phyloP scores from a whole-genome alignment of 2,329 filamentous ascomycete species.

The Microdochium paspali region DNA sequence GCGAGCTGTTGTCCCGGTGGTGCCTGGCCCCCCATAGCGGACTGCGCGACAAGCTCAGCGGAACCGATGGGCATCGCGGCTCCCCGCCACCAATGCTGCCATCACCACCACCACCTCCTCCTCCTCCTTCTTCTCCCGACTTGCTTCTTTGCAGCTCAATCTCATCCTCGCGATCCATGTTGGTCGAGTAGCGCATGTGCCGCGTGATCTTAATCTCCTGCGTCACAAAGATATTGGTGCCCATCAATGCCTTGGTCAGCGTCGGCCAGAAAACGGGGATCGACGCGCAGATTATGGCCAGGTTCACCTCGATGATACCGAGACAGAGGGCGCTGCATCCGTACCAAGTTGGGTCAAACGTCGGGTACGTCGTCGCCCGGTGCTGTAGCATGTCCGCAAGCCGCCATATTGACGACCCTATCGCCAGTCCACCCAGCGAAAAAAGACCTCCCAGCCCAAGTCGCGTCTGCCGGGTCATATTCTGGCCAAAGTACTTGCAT shows the following conservation, averaged over 20 bases:
- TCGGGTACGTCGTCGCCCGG: conserved; percentile 20
- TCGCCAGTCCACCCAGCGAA: conserved; percentile 19
- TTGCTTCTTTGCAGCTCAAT: conserved; percentile 2
- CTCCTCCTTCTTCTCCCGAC: neutral
- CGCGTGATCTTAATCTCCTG: conserved; percentile 20
- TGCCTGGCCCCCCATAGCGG: too few relatives aligned
- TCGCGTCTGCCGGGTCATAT: conserved; percentile 16
- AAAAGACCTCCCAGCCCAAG: conserved; percentile 18
- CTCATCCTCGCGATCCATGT: conserved; percentile 3
- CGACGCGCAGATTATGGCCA: conserved; percentile 20
- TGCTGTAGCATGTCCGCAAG: conserved; percentile 17
- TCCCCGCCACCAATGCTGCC: neutral
- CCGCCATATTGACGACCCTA: conserved; percentile 19
- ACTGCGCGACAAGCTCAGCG: too few relatives aligned
- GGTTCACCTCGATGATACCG: conserved; percentile 22
- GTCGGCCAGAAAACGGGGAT: conserved; percentile 23
- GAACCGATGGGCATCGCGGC: too few relatives aligned
- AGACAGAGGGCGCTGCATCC: conserved; percentile 20
- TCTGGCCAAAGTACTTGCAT: conserved; percentile 7
- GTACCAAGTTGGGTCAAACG: conserved; percentile 25
- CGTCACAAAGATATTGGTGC: conserved; percentile 24
- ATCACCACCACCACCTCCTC: neutral
- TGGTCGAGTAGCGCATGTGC: conserved; percentile 5
- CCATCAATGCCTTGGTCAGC: conserved; percentile 13
- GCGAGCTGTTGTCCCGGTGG: neutral